Conservation (phyloP, 73 alveolate genomes). For the Paramecium sexaurelia region DNA sequence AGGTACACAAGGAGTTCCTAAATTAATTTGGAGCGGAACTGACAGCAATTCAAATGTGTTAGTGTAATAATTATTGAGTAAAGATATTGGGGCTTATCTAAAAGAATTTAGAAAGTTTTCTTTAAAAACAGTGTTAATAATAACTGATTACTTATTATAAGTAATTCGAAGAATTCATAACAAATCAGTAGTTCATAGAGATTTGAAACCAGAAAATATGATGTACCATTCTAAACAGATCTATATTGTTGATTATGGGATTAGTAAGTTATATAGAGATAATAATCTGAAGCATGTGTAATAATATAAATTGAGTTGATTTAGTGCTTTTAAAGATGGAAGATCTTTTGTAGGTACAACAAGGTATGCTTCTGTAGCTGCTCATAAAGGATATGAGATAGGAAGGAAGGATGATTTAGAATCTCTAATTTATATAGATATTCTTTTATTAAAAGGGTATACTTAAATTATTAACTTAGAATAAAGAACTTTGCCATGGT, state of each 20-base stretch:
- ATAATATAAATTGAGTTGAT: background rate
- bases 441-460: conserved; percentile 72
- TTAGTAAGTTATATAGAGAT: conserved; percentile 63
- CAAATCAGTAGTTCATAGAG: conserved; percentile 67
- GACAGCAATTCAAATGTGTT: conserved; percentile 51
- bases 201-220: conserved; percentile 67
- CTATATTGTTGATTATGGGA: conserved; percentile 64
- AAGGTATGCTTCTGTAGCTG: conserved; percentile 82
- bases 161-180: conserved; percentile 52
- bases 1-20: conserved; percentile 64
- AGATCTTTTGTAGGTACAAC: conserved; percentile 74
- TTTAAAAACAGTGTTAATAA: conserved; percentile 60
- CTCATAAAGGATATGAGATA: conserved; percentile 80
- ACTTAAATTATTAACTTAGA: background rate
- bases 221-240: conserved; percentile 40
- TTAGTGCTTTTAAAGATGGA: conserved; percentile 64
- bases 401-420: conserved; percentile 85
- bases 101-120: conserved; percentile 63
- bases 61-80: conserved; percentile 32
- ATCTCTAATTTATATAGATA: conserved; percentile 67
- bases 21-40: conserved; percentile 63
- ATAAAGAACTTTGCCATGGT: conserved; percentile 63
- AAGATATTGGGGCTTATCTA: conserved; percentile 63
- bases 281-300: conserved; percentile 58
- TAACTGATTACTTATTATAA: conserved; percentile 56